These are phyloP conservation scores for Candida dendrica DNA, from an alignment of 805 yeast species.

Conservation along the genomic window DNA sequence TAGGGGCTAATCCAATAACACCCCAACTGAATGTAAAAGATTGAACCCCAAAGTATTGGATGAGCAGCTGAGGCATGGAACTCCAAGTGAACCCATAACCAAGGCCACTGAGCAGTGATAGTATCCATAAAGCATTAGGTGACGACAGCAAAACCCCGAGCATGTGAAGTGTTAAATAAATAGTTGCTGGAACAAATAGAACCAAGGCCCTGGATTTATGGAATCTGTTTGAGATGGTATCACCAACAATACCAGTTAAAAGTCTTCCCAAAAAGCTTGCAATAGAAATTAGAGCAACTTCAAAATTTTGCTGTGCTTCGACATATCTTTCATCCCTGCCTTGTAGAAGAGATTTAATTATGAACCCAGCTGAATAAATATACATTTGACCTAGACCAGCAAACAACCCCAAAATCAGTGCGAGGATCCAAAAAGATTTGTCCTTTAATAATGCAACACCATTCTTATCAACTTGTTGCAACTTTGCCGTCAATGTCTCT, in stretches of 20 bases:
- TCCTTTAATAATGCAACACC: slow-evolving; percentile 17
- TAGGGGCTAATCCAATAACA: slow-evolving; percentile 57
- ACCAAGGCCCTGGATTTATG: slow-evolving; percentile 45
- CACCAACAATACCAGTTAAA: slow-evolving; percentile 57
- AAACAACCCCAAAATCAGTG: slow-evolving; percentile 41
- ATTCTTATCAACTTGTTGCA: neutral
- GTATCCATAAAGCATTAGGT: slow-evolving; percentile 34
- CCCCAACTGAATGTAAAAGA: slow-evolving; percentile 74
- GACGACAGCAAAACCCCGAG: slow-evolving; percentile 31
- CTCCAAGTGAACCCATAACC: slow-evolving; percentile 73
- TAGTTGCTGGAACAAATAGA: slow-evolving; percentile 42
- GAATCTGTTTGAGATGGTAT: slow-evolving; percentile 40
- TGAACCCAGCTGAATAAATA: slow-evolving; percentile 67
- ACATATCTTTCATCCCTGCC: slow-evolving; percentile 21
- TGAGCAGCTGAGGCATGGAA: slow-evolving; percentile 66
- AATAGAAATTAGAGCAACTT: slow-evolving; percentile 65
- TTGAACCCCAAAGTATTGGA: slow-evolving; percentile 65
- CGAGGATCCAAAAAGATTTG: slow-evolving; percentile 43
- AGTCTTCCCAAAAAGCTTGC: slow-evolving; percentile 64
- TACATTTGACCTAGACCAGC: slow-evolving; percentile 72
- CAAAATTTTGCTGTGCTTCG: slow-evolving; percentile 56
- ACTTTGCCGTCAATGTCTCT: neutral
- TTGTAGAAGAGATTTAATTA: slow-evolving; percentile 42
- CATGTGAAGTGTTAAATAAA: slow-evolving; percentile 44
- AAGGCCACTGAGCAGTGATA: slow-evolving; percentile 55